phyloP scores from a whole-genome alignment of 176 grass and related monocot genomes.

The Phyllostachys edulis region DNA sequence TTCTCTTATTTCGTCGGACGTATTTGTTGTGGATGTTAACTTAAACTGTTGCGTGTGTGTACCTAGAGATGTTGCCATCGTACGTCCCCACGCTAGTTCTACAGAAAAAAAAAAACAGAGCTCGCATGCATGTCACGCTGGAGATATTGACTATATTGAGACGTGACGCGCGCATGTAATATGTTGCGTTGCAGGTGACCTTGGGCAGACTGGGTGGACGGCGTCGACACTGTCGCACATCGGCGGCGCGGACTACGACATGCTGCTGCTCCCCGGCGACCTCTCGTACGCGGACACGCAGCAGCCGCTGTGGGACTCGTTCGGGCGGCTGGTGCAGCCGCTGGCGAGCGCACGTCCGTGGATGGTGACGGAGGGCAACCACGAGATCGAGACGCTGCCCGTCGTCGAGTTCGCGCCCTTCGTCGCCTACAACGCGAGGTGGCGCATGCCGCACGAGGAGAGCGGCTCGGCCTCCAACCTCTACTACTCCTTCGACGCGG shows the following conservation, averaged over 20 bases:
- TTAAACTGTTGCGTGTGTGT: too few relatives aligned
- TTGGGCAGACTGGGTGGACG: slow-evolving; percentile 77
- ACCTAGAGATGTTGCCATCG: too few relatives aligned
- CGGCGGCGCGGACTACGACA: slow-evolving; percentile 52
- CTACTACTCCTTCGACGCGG: slow-evolving; percentile 76
- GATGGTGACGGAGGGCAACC: slow-evolving; percentile 90
- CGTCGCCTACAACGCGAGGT: slow-evolving; percentile 62
- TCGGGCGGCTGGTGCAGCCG: slow-evolving; percentile 61
- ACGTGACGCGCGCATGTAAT: not conserved
- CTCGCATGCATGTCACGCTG: too few relatives aligned
- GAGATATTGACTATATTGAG: not conserved
- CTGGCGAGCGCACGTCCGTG: slow-evolving; percentile 70
- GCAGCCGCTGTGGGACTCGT: slow-evolving; percentile 82
- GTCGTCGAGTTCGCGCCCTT: slow-evolving; percentile 40
- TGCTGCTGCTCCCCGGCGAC: slow-evolving; percentile 81
- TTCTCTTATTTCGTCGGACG: too few relatives aligned
- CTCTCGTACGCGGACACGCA: slow-evolving; percentile 72
- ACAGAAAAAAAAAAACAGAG: too few relatives aligned
- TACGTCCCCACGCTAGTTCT: too few relatives aligned
- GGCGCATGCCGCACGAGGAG: slow-evolving; percentile 77
- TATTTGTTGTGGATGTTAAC: too few relatives aligned
- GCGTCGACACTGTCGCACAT: slow-evolving; percentile 68
- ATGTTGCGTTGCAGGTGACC: slow-evolving; percentile 47
- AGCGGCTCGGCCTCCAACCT: slow-evolving; percentile 63
- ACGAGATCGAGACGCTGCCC: slow-evolving; percentile 58